Conservation (phyloP, 2,329 filamentous ascomycete genomes). For the Zasmidium cellare region DNA sequence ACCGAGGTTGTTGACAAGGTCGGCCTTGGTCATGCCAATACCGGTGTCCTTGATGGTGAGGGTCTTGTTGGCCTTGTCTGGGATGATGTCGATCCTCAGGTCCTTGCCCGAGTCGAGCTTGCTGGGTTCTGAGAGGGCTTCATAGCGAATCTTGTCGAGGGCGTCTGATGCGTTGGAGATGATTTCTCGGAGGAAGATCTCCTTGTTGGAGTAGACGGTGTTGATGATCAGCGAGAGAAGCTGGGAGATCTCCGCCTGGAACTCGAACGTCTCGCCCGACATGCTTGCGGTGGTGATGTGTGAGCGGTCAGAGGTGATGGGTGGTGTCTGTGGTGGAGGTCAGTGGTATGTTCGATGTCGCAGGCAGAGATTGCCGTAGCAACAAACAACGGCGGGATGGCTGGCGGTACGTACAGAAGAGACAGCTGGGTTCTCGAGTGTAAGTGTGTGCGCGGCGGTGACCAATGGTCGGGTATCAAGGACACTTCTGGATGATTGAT, state of each 20-base stretch:
- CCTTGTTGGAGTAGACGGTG: constrained; percentile 99
- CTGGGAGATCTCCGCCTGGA: constrained; percentile 99
- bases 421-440: not conserved
- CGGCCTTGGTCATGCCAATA: constrained; percentile 99
- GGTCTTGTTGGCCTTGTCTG: constrained; percentile 96
- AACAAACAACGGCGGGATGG: constrained; percentile 10
- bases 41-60: constrained; percentile 95
- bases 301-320: constrained; percentile 4
- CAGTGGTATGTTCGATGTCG: not conserved
- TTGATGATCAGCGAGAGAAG: constrained; percentile 99
- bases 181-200: constrained; percentile 98
- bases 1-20: constrained; percentile 99
- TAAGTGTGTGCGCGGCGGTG: constrained; percentile 2
- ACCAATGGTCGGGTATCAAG: constrained; percentile 18
- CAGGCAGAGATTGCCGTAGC: constrained; percentile 17
- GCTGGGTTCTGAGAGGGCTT: constrained; percentile 92
- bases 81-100: constrained; percentile 97
- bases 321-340: constrained; percentile 1
- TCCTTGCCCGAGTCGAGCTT: constrained; percentile 98
- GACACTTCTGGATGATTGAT: not conserved
- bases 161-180: constrained; percentile 99
- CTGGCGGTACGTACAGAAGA: constrained; percentile 8
- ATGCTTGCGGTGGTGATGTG: constrained; percentile 56
- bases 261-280: constrained; percentile 95
- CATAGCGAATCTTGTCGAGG: constrained; percentile 99